These are phyloP conservation scores for Yamadazyma triangularis DNA, from an alignment of 1,139 yeast species.

Conservation along the genomic window DNA sequence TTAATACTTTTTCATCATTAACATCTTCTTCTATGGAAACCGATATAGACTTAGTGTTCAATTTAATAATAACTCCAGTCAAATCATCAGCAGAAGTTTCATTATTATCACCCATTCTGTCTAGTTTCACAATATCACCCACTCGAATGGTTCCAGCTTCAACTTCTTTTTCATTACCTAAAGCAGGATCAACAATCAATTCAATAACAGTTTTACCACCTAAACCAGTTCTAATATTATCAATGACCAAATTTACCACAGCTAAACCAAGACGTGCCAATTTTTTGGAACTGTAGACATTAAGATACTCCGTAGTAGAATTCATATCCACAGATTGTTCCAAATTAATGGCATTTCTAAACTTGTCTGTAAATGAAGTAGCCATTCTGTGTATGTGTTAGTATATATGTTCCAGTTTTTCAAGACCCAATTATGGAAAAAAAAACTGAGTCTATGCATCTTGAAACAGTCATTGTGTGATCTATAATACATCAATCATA, in stretches of 20 bases:
- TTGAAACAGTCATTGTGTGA: too few relatives aligned
- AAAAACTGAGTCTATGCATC: constrained; percentile 13
- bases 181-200: constrained; percentile 57
- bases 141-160: constrained; percentile 57
- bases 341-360: constrained; percentile 47
- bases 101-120: constrained; percentile 26
- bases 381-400: constrained; percentile 5
- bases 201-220: constrained; percentile 77
- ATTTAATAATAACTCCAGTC: constrained; percentile 61
- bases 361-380: constrained; percentile 31
- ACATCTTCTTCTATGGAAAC: constrained; percentile 59
- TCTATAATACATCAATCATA: too few relatives aligned
- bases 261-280: constrained; percentile 74
- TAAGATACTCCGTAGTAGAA: constrained; percentile 46
- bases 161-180: constrained; percentile 33
- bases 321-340: constrained; percentile 61
- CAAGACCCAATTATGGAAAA: constrained; percentile 13
- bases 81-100: constrained; percentile 18
- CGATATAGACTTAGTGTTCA: constrained; percentile 41
- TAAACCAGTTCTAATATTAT: constrained; percentile 66
- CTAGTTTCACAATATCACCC: constrained; percentile 73
- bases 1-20: constrained; percentile 40
- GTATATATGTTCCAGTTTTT: constrained; percentile 27
- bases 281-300: constrained; percentile 55
- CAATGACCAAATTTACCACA: constrained; percentile 56